Evolutionary conservation across 495 filamentous ascomycete genomes (phyloP).

Genomic region (Trichocladium antarcticum): DNA sequence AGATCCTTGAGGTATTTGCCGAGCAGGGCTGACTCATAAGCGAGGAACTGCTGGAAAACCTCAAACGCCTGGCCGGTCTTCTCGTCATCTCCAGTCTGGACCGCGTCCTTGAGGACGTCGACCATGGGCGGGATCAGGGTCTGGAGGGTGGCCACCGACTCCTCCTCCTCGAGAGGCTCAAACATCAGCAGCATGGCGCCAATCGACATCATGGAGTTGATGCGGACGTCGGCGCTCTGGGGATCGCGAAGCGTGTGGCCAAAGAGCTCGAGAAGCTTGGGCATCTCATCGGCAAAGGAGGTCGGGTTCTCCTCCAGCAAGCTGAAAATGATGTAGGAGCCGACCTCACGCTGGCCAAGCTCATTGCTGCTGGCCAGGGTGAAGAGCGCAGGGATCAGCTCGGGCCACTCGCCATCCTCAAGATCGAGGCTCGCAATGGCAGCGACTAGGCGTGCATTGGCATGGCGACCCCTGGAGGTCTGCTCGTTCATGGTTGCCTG

Average conservation of each 20-base stretch:
- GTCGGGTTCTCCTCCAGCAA: conserved; percentile 77
- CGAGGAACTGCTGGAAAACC: conserved; percentile 91
- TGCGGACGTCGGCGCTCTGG: conserved; percentile 79
- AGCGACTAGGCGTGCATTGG: conserved; percentile 76
- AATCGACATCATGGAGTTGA: conserved; percentile 91
- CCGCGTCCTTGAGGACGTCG: conserved; percentile 68
- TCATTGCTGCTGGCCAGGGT: conserved; percentile 59
- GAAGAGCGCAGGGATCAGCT: conserved; percentile 63
- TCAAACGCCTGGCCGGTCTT: conserved; percentile 82
- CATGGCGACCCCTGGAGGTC: conserved; percentile 64
- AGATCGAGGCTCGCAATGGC: conserved; percentile 79
- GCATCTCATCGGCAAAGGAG: conserved; percentile 62
- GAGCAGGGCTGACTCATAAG: conserved; percentile 75
- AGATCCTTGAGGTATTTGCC: conserved; percentile 81
- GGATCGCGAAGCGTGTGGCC: conserved; percentile 77
- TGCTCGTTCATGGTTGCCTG: conserved; percentile 70
- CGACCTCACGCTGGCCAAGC: conserved; percentile 74
- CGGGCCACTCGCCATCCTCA: conserved; percentile 74
- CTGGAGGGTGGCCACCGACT: conserved; percentile 62
- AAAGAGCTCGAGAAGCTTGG: conserved; percentile 73
- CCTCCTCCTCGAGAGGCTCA: conserved; percentile 68
- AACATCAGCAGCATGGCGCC: conserved; percentile 80
- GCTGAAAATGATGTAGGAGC: conserved; percentile 84
- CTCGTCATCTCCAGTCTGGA: conserved; percentile 71
- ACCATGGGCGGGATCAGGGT: conserved; percentile 79